Percentiles rank a stretch among this genome's conserved stretches.
Evolutionary conservation across 23 red algal species (phyloP).

Genomic region (Gracilaria gracilis): DNA sequence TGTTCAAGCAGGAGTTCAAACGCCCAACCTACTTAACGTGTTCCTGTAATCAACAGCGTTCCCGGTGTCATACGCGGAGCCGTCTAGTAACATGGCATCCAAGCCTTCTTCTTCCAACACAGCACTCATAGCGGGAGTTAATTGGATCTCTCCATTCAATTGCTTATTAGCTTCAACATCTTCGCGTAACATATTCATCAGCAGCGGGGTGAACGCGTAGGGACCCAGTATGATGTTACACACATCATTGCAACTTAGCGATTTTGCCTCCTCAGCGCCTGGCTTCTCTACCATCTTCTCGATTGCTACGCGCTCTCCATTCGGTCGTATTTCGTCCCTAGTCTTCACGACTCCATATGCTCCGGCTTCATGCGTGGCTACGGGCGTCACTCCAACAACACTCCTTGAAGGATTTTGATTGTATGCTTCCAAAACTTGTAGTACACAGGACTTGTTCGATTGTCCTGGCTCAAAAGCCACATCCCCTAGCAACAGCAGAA

Average conservation of each 20-base stretch:
- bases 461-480: constrained; percentile 27
- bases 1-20: not conserved
- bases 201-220: constrained; percentile 49
- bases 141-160: constrained; percentile 47
- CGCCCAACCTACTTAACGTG: not conserved
- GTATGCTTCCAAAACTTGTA: constrained; percentile 24
- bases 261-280: not conserved
- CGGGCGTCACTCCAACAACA: constrained; percentile 56
- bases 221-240: constrained; percentile 60
- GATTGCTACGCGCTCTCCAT: constrained; percentile 1
- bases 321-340: not conserved
- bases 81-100: constrained; percentile 20
- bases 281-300: constrained; percentile 53
- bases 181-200: not conserved
- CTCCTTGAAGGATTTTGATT: not conserved
- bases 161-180: constrained; percentile 19
- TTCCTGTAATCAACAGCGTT: constrained; percentile 44
- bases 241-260: constrained; percentile 19
- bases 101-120: constrained; percentile 35
- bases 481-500: constrained; percentile 53
- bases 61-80: constrained; percentile 45
- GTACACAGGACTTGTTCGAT: not conserved
- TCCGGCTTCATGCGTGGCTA: constrained; percentile 32
- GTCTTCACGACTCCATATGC: constrained; percentile 56
- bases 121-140: constrained; percentile 27